Base-by-base conservation (phyloP, 2,329 filamentous ascomycete genomes). In the Colletotrichum eleusines region DNA sequence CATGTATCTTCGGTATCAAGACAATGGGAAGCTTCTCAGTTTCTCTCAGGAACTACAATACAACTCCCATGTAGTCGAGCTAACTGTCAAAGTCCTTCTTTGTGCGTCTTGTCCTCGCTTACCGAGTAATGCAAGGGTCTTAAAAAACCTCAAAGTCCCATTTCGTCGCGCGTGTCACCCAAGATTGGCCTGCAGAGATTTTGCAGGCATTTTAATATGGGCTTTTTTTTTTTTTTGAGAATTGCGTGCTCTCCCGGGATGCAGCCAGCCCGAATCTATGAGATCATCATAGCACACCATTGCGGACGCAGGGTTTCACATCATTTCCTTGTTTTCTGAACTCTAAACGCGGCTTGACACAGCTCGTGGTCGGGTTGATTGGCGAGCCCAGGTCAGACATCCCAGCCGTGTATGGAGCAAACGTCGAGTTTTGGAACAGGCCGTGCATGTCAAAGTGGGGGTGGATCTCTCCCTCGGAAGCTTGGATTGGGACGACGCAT, bases 361-460 rank as follows among this genome's bases (percentile, higher is more conserved):
- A 31, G 44, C 26, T 40, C 53, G 60, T 40, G 38, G 44, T n/a
- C 46, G 18, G 18, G 44, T 59, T 71, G 64, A 71, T 71, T 71
- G 69, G 69, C 53, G 69, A 63, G 16, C 7, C 60, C 3, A 28
- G 31, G 46, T 60, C 50, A 40, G 51, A 33, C 58, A 70, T 61
- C 63, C 68, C 54, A 35, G 69, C 65, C 38, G 28, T n/a, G 16
- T 28, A 44, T 60, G 55, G 58, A 65, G 44, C 38, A 26, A 42
- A 48, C 33, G 50, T 33, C 62, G 54, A 51, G 31, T 42, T 40
- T 23, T 66, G 53, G 64, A 66, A 61, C 62, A 57, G 51, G 35
- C 62, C 62, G 48, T 46, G 38, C 65, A 66, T 33, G 28, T 50
- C 60, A 50, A 69, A 71, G 59, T 69, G 59, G 64, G 65, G 69